These are phyloP conservation scores for Acanthamoeba lugdunensis DNA, from an alignment of 208 protist species.

Conservation along the genomic window DNA sequence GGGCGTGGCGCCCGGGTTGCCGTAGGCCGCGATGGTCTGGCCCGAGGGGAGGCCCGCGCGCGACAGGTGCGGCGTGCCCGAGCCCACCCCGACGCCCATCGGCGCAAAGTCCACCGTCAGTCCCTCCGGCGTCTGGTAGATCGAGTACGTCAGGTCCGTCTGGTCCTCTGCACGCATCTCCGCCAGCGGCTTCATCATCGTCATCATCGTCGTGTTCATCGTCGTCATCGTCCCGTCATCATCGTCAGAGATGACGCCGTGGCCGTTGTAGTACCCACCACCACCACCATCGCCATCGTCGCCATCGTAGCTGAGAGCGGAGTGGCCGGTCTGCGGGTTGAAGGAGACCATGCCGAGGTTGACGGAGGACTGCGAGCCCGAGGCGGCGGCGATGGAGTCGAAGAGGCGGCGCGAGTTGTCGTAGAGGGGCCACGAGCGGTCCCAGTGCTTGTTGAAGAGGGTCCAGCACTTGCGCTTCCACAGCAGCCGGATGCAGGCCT, in stretches of 20 bases:
- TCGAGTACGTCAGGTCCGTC: not conserved
- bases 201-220: not conserved
- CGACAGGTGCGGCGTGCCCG: slow-evolving; percentile 28
- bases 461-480: slow-evolving; percentile 15
- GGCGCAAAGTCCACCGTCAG: slow-evolving; percentile 57
- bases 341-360: slow-evolving; percentile 10
- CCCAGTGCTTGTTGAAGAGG: not conserved
- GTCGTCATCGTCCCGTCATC: too few species aligned
- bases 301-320: not conserved
- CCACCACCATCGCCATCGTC: not conserved
- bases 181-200: not conserved
- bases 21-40: not conserved
- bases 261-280: not conserved
- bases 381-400: not conserved
- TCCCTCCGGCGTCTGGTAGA: not conserved
- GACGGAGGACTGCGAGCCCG: not conserved
- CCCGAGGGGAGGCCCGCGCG: not conserved
- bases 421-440: not conserved
- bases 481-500: slow-evolving; percentile 10
- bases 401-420: not conserved
- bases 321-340: slow-evolving; percentile 11
- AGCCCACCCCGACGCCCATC: not conserved
- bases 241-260: too few species aligned
- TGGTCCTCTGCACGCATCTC: not conserved
- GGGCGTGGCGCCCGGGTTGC: slow-evolving; percentile 8